These are phyloP conservation scores for Lippia alba DNA, from an alignment of 305 asterid species.

Conservation along the genomic window DNA sequence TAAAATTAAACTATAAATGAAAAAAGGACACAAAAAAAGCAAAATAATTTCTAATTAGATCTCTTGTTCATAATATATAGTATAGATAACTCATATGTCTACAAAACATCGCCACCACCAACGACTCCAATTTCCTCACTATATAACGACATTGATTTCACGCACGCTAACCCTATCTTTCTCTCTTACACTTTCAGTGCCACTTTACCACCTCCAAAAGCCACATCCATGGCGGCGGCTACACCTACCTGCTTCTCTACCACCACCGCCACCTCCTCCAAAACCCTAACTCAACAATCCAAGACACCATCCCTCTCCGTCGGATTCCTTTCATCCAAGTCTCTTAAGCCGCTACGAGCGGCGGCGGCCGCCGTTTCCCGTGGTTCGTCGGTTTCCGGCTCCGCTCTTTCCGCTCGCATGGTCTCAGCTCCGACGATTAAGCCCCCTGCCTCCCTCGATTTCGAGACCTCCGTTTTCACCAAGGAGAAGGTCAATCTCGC, in stretches of 20 bases:
- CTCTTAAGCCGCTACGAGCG: conserved; percentile 58
- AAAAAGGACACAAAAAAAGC: too few relatives aligned
- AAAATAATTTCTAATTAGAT: too few relatives aligned
- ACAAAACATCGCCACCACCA: background rate
- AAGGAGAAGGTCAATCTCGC: conserved; percentile 86
- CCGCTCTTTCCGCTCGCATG: conserved; percentile 61
- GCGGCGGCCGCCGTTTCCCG: conserved; percentile 38
- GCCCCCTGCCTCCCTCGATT: conserved; percentile 62
- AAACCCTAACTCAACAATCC: conserved; percentile 41
- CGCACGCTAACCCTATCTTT: conserved; percentile 32
- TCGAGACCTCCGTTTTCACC: conserved; percentile 75
- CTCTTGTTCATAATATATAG: too few relatives aligned
- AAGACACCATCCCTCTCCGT: conserved; percentile 40
- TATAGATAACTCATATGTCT: too few relatives aligned
- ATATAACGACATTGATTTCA: conserved; percentile 3
- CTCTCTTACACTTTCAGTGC: conserved; percentile 24
- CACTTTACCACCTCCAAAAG: conserved; percentile 21
- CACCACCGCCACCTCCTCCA: conserved; percentile 41
- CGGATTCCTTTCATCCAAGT: conserved; percentile 63
- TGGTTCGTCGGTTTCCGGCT: conserved; percentile 39
- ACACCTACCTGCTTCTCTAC: conserved; percentile 49
- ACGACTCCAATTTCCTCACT: conserved; percentile 18
- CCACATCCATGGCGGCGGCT: conserved; percentile 65
- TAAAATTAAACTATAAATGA: too few relatives aligned
- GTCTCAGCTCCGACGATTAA: conserved; percentile 61